phyloP scores from a whole-genome alignment of 768 basidiomycete species.

The Lentinula edodes region DNA sequence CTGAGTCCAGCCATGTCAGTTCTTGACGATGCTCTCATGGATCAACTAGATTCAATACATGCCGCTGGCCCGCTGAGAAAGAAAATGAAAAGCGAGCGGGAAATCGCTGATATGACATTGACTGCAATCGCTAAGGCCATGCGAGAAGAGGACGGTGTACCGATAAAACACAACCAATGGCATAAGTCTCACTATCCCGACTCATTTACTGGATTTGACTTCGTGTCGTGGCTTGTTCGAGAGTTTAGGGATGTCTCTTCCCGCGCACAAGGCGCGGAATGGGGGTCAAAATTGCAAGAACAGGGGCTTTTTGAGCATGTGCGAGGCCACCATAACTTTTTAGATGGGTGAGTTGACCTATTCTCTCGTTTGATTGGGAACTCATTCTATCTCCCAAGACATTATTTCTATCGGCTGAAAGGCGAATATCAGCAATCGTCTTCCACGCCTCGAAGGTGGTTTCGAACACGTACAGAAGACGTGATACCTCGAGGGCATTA shows the following conservation, averaged over 20 bases:
- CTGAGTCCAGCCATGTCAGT: conserved; percentile 77
- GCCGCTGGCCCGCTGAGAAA: conserved; percentile 68
- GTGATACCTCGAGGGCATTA: conserved; percentile 25
- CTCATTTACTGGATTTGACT: conserved; percentile 84
- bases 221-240: conserved; percentile 89
- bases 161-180: conserved; percentile 84
- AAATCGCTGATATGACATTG: conserved; percentile 62
- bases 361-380: neutral
- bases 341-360: conserved; percentile 67
- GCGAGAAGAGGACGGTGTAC: conserved; percentile 78
- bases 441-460: conserved; percentile 71
- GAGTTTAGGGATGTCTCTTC: conserved; percentile 88
- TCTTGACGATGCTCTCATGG: conserved; percentile 71
- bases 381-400: conserved; percentile 33
- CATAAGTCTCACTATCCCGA: conserved; percentile 68
- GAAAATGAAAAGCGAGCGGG: conserved; percentile 75
- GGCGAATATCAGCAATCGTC: conserved; percentile 72
- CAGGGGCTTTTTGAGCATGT: conserved; percentile 87
- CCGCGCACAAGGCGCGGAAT: conserved; percentile 72
- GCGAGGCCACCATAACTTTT: conserved; percentile 69
- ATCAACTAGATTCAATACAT: conserved; percentile 77
- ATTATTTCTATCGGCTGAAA: conserved; percentile 84
- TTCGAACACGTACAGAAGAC: conserved; percentile 46
- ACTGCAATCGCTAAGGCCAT: conserved; percentile 72
- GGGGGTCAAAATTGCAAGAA: conserved; percentile 71